phyloP scores from a whole-genome alignment of 768 basidiomycete species.

The Naganishia friedmannii region DNA sequence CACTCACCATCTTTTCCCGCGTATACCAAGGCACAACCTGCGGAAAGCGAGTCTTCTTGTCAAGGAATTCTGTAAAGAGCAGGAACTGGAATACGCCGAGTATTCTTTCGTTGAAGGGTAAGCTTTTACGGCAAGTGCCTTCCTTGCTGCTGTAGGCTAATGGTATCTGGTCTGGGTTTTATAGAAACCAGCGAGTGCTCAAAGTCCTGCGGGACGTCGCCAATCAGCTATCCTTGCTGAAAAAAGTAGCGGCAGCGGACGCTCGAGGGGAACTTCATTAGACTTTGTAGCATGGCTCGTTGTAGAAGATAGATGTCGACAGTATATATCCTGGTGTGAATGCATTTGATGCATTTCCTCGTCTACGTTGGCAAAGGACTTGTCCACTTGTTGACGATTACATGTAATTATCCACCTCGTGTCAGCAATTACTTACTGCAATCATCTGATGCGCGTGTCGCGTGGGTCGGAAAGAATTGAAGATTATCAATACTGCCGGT shows the following conservation, averaged over 20 bases:
- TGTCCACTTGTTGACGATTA: no score
- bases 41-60: constrained; percentile 75
- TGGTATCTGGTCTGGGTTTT: constrained; percentile 8
- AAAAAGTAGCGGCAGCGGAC: constrained; percentile 74
- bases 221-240: constrained; percentile 77
- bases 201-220: constrained; percentile 80
- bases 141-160: not conserved
- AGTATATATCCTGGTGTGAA: not conserved
- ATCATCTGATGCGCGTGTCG: no score
- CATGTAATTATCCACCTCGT: no score
- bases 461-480: no score
- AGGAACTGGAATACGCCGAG: constrained; percentile 73
- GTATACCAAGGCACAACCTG: constrained; percentile 89
- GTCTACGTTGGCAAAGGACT: no score
- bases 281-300: not conserved
- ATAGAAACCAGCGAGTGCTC: constrained; percentile 69
- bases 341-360: no score
- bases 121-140: not conserved
- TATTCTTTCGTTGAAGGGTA: constrained; percentile 78
- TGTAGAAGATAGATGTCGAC: not conserved
- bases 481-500: not conserved
- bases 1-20: constrained; percentile 94
- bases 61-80: constrained; percentile 80
- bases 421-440: no score
- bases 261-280: constrained; percentile 41